Evolutionary conservation across 139 green algal genomes (phyloP).

Genomic region (Coelastrella sp.): DNA sequence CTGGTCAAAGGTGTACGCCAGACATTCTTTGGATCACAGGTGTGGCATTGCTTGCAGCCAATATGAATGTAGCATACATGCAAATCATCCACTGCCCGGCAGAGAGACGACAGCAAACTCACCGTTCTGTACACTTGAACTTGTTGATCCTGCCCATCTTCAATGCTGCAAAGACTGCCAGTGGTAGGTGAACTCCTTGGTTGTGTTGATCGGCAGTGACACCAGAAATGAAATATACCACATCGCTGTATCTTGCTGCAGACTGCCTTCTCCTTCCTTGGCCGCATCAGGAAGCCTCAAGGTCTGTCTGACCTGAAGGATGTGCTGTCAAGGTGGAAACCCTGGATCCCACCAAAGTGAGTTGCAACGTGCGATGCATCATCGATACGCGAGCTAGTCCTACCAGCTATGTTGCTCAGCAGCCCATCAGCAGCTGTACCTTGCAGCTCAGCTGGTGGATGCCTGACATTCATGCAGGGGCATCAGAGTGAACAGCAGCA

Average conservation of each 20-base stretch:
- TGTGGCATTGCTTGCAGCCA: slow-evolving; percentile 13
- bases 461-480: too few relatives aligned
- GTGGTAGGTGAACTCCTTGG: slow-evolving; percentile 16
- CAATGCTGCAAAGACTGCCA: slow-evolving; percentile 13
- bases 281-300: slow-evolving; percentile 53
- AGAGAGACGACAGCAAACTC: not conserved
- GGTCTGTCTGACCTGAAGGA: slow-evolving; percentile 68
- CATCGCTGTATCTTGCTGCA: slow-evolving; percentile 7
- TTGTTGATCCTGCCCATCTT: slow-evolving; percentile 3
- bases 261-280: slow-evolving; percentile 74
- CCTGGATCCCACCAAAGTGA: slow-evolving; percentile 80
- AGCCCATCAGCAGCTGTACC: not conserved
- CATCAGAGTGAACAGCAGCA: too few relatives aligned
- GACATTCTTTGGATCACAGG: slow-evolving; percentile 69
- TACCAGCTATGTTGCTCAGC: not conserved
- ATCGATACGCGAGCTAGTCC: not conserved
- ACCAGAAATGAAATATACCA: too few relatives aligned
- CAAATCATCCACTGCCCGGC: not conserved
- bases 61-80: not conserved
- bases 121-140: not conserved
- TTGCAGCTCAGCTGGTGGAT: not conserved
- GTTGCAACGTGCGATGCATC: slow-evolving; percentile 10
- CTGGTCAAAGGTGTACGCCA: slow-evolving; percentile 69
- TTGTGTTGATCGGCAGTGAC: not conserved
- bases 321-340: slow-evolving; percentile 73